These are phyloP conservation scores for Auricularia heimuer DNA, from an alignment of 768 basidiomycete species.

Conservation along the genomic window DNA sequence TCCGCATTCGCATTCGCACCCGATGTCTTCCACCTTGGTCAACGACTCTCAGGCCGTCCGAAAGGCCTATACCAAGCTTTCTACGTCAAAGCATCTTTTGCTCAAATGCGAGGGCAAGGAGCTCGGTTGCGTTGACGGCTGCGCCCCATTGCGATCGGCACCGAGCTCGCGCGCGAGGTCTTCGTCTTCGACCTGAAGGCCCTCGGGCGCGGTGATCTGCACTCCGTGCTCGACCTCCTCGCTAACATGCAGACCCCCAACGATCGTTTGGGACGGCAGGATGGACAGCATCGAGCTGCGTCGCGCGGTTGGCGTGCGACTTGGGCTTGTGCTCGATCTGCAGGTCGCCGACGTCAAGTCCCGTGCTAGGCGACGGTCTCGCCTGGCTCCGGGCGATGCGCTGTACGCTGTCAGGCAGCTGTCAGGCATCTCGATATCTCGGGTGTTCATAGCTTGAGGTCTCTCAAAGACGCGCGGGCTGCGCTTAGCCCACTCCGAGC, in stretches of 20 bases:
- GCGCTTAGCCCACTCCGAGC: too few species aligned
- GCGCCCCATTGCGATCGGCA: constrained; percentile 28
- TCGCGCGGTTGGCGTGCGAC: constrained; percentile 17
- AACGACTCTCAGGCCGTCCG: background rate
- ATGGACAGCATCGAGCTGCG: constrained; percentile 30
- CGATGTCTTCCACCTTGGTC: too few species aligned
- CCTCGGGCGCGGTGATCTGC: constrained; percentile 11
- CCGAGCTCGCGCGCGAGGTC: constrained; percentile 21
- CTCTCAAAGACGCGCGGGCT: too few species aligned
- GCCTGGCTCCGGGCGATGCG: constrained; percentile 15
- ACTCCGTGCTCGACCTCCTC: constrained; percentile 21
- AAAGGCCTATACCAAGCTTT: constrained; percentile 1
- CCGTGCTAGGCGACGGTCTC: constrained; percentile 12
- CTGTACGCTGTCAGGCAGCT: background rate
- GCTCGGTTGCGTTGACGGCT: constrained; percentile 25
- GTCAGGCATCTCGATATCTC: background rate
- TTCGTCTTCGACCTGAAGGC: constrained; percentile 29
- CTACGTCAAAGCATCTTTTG: constrained; percentile 14
- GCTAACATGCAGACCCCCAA: constrained; percentile 22
- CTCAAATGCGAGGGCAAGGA: constrained; percentile 33
- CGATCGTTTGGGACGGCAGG: constrained; percentile 35
- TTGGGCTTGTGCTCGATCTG: constrained; percentile 31
- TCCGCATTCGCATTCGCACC: too few species aligned
- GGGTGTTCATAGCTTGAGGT: too few species aligned
- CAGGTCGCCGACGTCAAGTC: constrained; percentile 31